phyloP scores from a whole-genome alignment of 495 filamentous ascomycete species.

The Friedmanniomyces endolithicus region DNA sequence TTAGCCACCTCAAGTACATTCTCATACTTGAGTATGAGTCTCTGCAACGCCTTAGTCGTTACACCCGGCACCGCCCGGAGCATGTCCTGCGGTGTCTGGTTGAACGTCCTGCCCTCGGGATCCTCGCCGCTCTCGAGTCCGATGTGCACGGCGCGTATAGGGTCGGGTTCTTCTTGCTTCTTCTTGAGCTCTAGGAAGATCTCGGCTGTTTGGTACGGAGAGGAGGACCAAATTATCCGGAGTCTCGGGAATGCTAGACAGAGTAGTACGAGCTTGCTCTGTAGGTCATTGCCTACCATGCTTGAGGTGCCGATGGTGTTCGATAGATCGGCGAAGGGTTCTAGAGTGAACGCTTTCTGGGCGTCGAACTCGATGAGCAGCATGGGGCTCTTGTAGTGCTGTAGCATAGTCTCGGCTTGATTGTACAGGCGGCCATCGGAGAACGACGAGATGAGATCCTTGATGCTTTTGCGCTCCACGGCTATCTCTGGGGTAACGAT shows the following conservation, averaged over 20 bases:
- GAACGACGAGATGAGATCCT: conserved; percentile 82
- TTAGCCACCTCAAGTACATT: conserved; percentile 79
- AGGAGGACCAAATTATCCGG: conserved; percentile 84
- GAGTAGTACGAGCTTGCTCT: conserved; percentile 82
- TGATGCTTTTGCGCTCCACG: conserved; percentile 85
- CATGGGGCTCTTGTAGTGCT: conserved; percentile 81
- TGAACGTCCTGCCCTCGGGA: conserved; percentile 48
- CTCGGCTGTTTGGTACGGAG: conserved; percentile 91
- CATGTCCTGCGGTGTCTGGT: conserved; percentile 72
- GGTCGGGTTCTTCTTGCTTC: conserved; percentile 77
- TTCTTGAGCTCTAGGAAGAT: conserved; percentile 92
- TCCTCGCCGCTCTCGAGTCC: conserved; percentile 58
- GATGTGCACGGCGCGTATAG: conserved; percentile 68
- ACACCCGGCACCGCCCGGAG: conserved; percentile 73
- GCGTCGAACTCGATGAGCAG: conserved; percentile 96
- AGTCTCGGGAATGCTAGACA: conserved; percentile 85
- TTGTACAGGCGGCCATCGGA: conserved; percentile 81
- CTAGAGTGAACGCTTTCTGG: conserved; percentile 91
- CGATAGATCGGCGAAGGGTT: conserved; percentile 74
- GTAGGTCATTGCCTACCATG: conserved; percentile 55
- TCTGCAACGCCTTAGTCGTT: conserved; percentile 60
- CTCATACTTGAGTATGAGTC: conserved; percentile 56
- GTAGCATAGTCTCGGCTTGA: conserved; percentile 87
- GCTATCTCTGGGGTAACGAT: conserved; percentile 81
- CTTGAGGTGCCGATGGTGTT: conserved; percentile 46